Base-by-base conservation (phyloP, 2,329 filamentous ascomycete species). In the Lachnellula hyalina region DNA sequence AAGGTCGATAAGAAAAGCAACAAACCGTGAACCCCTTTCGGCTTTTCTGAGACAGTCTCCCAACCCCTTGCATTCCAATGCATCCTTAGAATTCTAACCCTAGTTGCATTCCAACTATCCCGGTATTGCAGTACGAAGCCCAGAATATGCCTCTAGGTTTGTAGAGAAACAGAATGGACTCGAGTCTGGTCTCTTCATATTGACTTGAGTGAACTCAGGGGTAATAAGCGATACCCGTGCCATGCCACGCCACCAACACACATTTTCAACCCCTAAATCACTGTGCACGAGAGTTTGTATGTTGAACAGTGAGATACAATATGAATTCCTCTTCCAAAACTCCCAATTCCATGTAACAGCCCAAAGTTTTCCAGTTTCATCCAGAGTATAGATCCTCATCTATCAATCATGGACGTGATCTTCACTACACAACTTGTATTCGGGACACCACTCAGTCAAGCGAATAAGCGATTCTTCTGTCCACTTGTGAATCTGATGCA, bases 401-500 rank as follows among this genome's bases (percentile, higher is more conserved):
- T 28, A 40, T 11, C 49, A 53, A 32, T 57, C 59, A 23, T 34
- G 17, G 15, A 60, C 45, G 8, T 47, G 46, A 12, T 59, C 51
- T 28, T 42, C 38, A 28, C 54, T 59, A 47, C 62, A 65, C 19
- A 65, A 51, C 44, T 60, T 62, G 28, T 60, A 62, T 42, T 65
- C 63, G 1, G 63, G 63, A 56, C 63, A 65, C 63, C 63, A 65
- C 19, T 64, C 61, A 51, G 61, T 53, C 44, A 65, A 49, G 17
- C 42, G 56, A 3, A 47, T 36, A 52, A 61, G 53, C 55, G 63
- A 54, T 19, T 59, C 51, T 34, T 63, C 56, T 44, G 58, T 34
- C 65, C 65, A 69, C 25, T 58, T 51, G 25, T 66, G 63, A 2
- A 67, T 65, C 25, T 67, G 65, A 53, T 68, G 65, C 14, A 68